Evolutionary conservation across 495 filamentous ascomycete species (phyloP).

Genomic region (Extremus antarcticus): DNA sequence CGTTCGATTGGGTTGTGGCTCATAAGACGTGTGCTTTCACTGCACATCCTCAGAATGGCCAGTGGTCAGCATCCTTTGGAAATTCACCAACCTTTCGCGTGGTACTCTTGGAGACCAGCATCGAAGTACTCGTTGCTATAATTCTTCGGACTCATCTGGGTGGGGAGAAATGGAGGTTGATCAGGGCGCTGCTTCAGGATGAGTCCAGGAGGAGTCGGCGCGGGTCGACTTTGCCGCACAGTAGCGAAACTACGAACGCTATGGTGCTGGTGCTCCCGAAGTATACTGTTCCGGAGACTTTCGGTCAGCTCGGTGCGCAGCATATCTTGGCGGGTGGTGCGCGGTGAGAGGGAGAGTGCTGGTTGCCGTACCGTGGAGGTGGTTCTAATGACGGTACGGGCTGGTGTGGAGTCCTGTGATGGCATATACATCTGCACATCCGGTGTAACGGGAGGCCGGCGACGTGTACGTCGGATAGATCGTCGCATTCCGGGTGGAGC

Average conservation of each 20-base stretch:
- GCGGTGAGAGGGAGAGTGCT: constrained; percentile 63
- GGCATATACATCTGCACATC: neutral
- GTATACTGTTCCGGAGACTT: constrained; percentile 61
- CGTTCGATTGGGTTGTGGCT: no score
- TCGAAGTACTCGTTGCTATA: constrained; percentile 57
- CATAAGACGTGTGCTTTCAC: no score
- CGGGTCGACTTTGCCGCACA: constrained; percentile 85
- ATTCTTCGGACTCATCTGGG: constrained; percentile 44
- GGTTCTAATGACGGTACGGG: constrained; percentile 78
- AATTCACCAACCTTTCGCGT: constrained; percentile 64
- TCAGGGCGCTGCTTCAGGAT: constrained; percentile 66
- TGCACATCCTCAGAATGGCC: no score
- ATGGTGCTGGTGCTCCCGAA: constrained; percentile 84
- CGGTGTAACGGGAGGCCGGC: constrained; percentile 54
- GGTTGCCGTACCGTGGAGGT: constrained; percentile 55
- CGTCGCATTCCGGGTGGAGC: constrained; percentile 74
- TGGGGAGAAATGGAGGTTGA: constrained; percentile 2
- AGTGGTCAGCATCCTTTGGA: no score
- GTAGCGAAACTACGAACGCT: constrained; percentile 77
- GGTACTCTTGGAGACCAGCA: constrained; percentile 57
- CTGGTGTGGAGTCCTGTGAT: constrained; percentile 47
- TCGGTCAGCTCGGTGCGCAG: constrained; percentile 82
- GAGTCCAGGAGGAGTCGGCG: constrained; percentile 72
- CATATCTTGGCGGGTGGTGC: constrained; percentile 93
- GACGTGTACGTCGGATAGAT: constrained; percentile 60